A percentile compares a stretch with the other conserved stretches of the same genome.
Evolutionary conservation across 352 stramenopile species (phyloP).

Genomic region (Sclerospora graminicola): DNA sequence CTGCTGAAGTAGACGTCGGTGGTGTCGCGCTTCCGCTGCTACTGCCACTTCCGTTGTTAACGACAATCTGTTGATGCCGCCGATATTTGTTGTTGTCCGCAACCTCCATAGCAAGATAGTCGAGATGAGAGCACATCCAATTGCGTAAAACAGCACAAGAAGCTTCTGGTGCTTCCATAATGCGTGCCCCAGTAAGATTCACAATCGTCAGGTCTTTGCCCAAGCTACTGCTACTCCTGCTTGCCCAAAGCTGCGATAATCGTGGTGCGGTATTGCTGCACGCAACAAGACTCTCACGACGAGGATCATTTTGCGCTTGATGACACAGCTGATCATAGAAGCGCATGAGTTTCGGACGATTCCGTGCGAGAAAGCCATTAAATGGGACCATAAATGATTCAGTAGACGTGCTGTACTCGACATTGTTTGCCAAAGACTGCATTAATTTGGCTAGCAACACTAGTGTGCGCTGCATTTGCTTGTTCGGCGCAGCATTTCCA

Average conservation of each 20-base stretch:
- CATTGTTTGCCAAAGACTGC: conserved; percentile 73
- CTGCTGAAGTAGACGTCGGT: conserved; percentile 12
- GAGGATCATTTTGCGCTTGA: conserved; percentile 49
- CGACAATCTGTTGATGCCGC: conserved; percentile 26
- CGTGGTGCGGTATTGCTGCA: conserved; percentile 46
- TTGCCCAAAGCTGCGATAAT: conserved; percentile 53
- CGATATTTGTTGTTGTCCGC: conserved; percentile 43
- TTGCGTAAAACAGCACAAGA: conserved; percentile 33
- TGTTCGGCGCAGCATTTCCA: conserved; percentile 23
- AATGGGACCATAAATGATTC: conserved; percentile 78
- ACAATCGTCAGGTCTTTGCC: conserved; percentile 25
- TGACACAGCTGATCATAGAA: conserved; percentile 77
- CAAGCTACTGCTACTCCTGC: conserved; percentile 24
- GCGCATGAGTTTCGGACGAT: conserved; percentile 41
- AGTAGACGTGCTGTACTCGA: conserved; percentile 43
- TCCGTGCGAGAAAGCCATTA: conserved; percentile 51
- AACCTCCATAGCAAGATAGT: conserved; percentile 38
- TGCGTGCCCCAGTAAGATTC: conserved; percentile 25
- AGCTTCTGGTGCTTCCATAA: conserved; percentile 33
- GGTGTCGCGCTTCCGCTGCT: conserved; percentile 15
- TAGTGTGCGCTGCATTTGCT: conserved; percentile 50
- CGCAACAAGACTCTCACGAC: conserved; percentile 49
- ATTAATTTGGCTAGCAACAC: conserved; percentile 75
- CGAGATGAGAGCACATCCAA: conserved; percentile 41
- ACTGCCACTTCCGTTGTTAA: conserved; percentile 22